Evolutionary conservation across 441 rosid species (phyloP).

Genomic region (Adansonia grandidieri): DNA sequence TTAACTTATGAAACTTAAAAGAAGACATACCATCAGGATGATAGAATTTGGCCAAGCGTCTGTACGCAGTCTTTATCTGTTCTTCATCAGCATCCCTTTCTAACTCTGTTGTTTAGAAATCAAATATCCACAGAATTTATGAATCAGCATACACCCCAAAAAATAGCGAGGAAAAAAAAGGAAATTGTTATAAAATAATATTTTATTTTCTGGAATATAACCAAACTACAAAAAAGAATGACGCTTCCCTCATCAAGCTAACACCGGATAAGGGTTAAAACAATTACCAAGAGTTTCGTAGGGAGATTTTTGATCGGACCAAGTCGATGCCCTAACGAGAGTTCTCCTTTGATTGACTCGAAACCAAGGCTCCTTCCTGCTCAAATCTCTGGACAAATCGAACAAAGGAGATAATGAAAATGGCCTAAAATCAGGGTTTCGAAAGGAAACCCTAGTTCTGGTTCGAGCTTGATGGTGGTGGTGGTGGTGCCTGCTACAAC

Average conservation of each 20-base stretch:
- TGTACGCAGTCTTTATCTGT: slow-evolving; percentile 79
- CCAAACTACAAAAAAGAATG: background rate
- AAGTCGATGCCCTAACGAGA: slow-evolving; percentile 59
- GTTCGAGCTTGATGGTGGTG: slow-evolving; percentile 42
- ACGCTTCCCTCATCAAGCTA: slow-evolving; percentile 23
- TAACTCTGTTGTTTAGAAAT: slow-evolving; percentile 53
- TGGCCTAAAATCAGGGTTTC: slow-evolving; percentile 42
- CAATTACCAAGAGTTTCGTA: slow-evolving; percentile 87
- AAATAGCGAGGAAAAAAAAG: background rate
- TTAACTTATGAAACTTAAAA: background rate
- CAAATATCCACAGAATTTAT: background rate
- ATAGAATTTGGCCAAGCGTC: slow-evolving; percentile 88
- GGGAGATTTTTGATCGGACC: slow-evolving; percentile 79
- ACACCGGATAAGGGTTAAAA: background rate
- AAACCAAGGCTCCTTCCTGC: slow-evolving; percentile 49
- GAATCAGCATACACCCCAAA: background rate
- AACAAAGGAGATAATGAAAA: slow-evolving; percentile 47
- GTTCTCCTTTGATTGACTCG: slow-evolving; percentile 66
- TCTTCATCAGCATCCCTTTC: slow-evolving; percentile 84
- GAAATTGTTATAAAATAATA: background rate
- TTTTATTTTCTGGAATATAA: background rate
- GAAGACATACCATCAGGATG: slow-evolving; percentile 87
- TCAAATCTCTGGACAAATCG: slow-evolving; percentile 43
- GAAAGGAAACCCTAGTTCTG: slow-evolving; percentile 59
- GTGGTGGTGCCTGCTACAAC: slow-evolving; percentile 43